These are phyloP conservation scores for Curvularia sp. DNA, from an alignment of 2,329 filamentous ascomycete genomes.

Conservation along the genomic window DNA sequence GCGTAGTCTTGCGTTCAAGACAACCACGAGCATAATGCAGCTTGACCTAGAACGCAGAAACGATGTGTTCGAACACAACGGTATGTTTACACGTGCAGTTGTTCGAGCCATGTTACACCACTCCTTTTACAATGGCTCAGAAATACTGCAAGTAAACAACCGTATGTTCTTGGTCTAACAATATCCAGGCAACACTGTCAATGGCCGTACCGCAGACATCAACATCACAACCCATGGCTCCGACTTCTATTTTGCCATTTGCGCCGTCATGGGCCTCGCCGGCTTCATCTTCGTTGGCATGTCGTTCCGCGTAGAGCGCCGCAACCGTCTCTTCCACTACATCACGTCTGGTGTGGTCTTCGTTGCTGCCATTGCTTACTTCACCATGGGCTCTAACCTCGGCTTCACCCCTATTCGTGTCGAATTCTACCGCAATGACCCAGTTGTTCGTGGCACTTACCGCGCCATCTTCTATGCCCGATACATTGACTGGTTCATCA, in stretches of 20 bases:
- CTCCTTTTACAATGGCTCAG: background rate
- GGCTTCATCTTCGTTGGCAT: conserved; percentile 63
- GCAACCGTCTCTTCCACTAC: conserved; percentile 69
- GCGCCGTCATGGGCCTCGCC: conserved; percentile 63
- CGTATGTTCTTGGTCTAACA: background rate
- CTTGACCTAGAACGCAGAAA: conserved; percentile 21
- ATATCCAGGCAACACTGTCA: conserved; percentile 52
- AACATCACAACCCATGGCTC: conserved; percentile 66
- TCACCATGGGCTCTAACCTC: conserved; percentile 70
- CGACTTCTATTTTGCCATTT: conserved; percentile 69
- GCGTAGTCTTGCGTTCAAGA: background rate
- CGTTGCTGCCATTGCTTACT: conserved; percentile 68
- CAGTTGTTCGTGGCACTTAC: conserved; percentile 58
- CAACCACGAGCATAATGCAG: conserved; percentile 12
- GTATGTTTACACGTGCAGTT: conserved; percentile 14
- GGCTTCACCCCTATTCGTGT: conserved; percentile 69
- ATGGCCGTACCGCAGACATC: conserved; percentile 59
- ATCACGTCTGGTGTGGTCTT: conserved; percentile 66
- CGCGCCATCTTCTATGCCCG: conserved; percentile 72
- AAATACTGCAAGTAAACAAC: background rate
- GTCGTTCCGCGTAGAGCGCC: conserved; percentile 61
- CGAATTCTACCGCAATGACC: conserved; percentile 60
- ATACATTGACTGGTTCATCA: conserved; percentile 71
- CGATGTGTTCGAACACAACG: conserved; percentile 33
- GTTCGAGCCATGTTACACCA: background rate